A percentile compares a stretch with the other conserved stretches of the same genome.
Evolutionary conservation across 202 grass and related monocot genomes (phyloP).

Genomic region (Musa balbisiana): DNA sequence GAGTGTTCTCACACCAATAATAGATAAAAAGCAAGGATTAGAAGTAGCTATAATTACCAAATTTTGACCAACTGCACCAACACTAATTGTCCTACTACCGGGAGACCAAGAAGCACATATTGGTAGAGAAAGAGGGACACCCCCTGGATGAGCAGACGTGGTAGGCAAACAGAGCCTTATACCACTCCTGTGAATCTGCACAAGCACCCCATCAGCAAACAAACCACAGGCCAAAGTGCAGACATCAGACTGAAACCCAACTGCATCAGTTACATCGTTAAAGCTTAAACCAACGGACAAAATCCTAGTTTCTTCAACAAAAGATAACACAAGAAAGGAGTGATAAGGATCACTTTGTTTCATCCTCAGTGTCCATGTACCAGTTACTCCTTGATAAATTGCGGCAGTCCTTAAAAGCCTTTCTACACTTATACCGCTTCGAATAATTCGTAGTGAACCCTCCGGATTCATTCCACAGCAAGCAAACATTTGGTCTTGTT

Average conservation of each 20-base stretch:
- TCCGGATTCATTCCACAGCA: conserved; percentile 93
- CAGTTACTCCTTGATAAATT: conserved; percentile 85
- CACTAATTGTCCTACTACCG: conserved; percentile 60
- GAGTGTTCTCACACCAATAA: conserved; percentile 58
- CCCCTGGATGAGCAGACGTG: conserved; percentile 61
- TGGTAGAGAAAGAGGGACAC: conserved; percentile 50
- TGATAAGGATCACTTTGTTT: conserved; percentile 74
- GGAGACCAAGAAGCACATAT: conserved; percentile 68
- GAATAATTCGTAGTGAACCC: conserved; percentile 77
- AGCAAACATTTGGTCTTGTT: conserved; percentile 92
- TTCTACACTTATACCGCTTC: conserved; percentile 89
- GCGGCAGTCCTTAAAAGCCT: conserved; percentile 72
- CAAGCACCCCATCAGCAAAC: conserved; percentile 66
- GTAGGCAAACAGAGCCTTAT: conserved; percentile 90
- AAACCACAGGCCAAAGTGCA: conserved; percentile 97
- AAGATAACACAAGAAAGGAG: conserved; percentile 94
- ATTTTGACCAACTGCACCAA: conserved; percentile 80
- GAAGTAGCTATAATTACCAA: conserved; percentile 81
- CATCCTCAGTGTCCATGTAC: conserved; percentile 90
- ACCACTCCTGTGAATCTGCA: conserved; percentile 87
- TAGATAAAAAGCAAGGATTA: conserved; percentile 72
- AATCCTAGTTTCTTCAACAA: conserved; percentile 97
- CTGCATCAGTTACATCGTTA: conserved; percentile 81
- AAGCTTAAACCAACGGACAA: conserved; percentile 95
- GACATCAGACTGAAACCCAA: conserved; percentile 81